A percentile compares a stretch with the other conserved stretches of the same genome.
phyloP scores from a whole-genome alignment of 805 yeast species.

The Saturnispora mendoncae region DNA sequence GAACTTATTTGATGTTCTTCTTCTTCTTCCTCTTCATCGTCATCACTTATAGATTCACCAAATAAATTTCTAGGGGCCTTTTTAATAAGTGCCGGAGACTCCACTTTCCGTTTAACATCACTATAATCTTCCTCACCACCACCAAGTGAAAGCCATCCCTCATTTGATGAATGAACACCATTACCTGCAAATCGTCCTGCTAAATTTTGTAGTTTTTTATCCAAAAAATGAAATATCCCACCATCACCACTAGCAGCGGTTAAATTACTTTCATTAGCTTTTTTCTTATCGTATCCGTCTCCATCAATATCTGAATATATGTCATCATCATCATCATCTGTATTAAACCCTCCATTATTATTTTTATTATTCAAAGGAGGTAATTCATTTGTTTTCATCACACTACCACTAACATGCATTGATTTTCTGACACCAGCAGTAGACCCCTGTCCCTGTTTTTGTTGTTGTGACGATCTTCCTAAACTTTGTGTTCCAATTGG shows the following conservation, averaged over 20 bases:
- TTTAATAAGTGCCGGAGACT: conserved; percentile 16
- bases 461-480: conserved; percentile 14
- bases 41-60: conserved; percentile 26
- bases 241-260: not conserved
- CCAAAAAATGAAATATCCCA: conserved; percentile 7
- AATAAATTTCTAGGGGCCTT: conserved; percentile 19
- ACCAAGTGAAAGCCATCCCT: conserved; percentile 5
- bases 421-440: not conserved
- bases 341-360: not conserved
- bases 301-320: not conserved
- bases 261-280: not conserved
- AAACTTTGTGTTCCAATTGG: conserved; percentile 23
- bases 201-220: conserved; percentile 6
- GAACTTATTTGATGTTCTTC: not conserved
- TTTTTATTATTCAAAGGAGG: conserved; percentile 10
- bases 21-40: conserved; percentile 16
- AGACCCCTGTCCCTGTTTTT: not conserved
- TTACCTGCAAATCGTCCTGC: conserved; percentile 6
- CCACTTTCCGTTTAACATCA: conserved; percentile 16
- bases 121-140: conserved; percentile 6
- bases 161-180: not conserved
- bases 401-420: not conserved
- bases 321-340: conserved; percentile 2
- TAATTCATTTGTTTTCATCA: conserved; percentile 7
- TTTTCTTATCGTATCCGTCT: not conserved